Base-by-base conservation (phyloP, 2,329 filamentous ascomycete genomes). In the Beauveria sp. region DNA sequence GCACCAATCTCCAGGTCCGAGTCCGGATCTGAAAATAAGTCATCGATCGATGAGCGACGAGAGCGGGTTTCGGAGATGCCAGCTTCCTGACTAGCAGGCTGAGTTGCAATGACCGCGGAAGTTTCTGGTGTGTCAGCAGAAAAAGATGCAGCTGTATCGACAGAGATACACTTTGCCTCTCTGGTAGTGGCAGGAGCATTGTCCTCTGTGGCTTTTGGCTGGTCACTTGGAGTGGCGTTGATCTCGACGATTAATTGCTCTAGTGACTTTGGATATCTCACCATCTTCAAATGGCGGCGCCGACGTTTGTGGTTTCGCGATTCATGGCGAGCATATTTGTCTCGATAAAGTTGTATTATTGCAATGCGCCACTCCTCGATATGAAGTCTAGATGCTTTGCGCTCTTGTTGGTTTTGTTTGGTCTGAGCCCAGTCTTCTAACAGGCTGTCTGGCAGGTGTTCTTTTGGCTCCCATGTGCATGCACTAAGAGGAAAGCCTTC, bases 381-480 rank as follows among this genome's bases (percentile, higher is more conserved):
- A 24, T 77, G 73, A 61, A 79, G 79, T 0, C 71, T 70, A 16
- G 70, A 46, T 12, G 69, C 63, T 9, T 69, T 66, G 14, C 75
- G 74, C 8, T 67, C 67, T 3, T 67, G 69, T 10, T 74, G 70
- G 7, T 70, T 68, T n/a, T 67, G 65, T 65, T 78, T 79, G 5
- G 69, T 73, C 28, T 72, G 67, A 54, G 74, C 69, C 82, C 82
- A 85, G 3, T 74, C 67, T 0, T 67, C 62, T 2, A 77, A 66
- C 5, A 83, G 69, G 0, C 71, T 71, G 2, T 69, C 64, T 0
- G 70, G 71, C 4, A 85, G 67, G 60, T 82, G 72, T 5, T 74
- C 69, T 10, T 68, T 65, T 0, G 82, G 80, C 65, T 86, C 82
- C 82, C 82, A 86, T 3, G 72, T 51, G 73, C 73, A n/a, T 72